These are phyloP conservation scores for Sequoiadendron giganteum DNA, from an alignment of 75 land plant genomes.

Conservation along the genomic window DNA sequence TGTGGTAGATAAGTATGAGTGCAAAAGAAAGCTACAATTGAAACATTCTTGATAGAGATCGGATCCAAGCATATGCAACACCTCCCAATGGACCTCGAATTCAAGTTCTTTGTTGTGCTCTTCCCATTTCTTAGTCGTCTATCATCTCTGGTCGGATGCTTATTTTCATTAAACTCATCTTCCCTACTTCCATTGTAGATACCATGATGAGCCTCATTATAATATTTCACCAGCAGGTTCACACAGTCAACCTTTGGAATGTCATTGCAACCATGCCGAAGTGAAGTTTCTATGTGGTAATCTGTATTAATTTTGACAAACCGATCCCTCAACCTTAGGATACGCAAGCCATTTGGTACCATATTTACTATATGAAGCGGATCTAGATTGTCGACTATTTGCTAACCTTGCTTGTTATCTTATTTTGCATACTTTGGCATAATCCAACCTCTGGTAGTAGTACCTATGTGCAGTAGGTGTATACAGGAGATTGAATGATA, in stretches of 20 bases:
- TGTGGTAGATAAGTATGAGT: slow-evolving; percentile 81
- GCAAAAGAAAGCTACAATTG: slow-evolving; percentile 92
- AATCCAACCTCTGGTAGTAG: too few relatives aligned
- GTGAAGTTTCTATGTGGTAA: slow-evolving; percentile 94
- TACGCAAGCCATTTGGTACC: slow-evolving; percentile 83
- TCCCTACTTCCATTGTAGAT: slow-evolving; percentile 70
- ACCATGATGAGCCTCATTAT: slow-evolving; percentile 80
- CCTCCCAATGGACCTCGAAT: slow-evolving; percentile 65
- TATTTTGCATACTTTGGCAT: too few relatives aligned
- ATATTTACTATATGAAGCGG: slow-evolving; percentile 89
- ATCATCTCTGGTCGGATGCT: slow-evolving; percentile 24
- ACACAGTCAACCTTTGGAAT: slow-evolving; percentile 96
- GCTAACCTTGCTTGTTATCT: too few relatives aligned
- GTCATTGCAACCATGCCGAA: slow-evolving; percentile 92
- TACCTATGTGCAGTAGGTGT: too few relatives aligned
- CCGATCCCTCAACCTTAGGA: slow-evolving; percentile 89
- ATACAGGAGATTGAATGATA: too few relatives aligned
- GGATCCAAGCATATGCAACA: slow-evolving; percentile 97
- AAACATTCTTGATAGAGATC: slow-evolving; percentile 68
- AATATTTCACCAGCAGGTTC: slow-evolving; percentile 76
- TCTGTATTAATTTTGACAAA: slow-evolving; percentile 93
- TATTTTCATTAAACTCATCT: slow-evolving; percentile 30
- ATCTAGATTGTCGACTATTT: slow-evolving; percentile 96
- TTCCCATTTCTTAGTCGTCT: slow-evolving; percentile 16
- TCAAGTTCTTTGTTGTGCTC: slow-evolving; percentile 50